A percentile compares a stretch with the other conserved stretches of the same genome.
These are phyloP conservation scores for Dryadomyces quercus-mongolicae DNA, from an alignment of 2,329 filamentous ascomycete genomes.

Conservation along the genomic window DNA sequence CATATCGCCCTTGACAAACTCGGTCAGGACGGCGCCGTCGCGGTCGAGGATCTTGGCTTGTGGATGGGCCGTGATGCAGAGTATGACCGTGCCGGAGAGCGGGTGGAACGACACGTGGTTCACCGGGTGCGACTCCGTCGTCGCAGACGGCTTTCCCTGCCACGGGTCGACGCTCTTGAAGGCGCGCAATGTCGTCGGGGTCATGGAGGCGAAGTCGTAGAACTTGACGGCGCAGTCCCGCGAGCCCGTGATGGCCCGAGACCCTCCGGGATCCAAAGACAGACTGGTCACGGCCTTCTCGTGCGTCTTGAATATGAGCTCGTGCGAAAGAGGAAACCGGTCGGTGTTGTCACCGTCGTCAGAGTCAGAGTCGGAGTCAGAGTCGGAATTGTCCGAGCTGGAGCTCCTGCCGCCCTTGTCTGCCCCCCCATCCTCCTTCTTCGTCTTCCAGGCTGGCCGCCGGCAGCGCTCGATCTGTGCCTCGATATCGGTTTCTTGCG, in stretches of 20 bases:
- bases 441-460: conserved; percentile 35
- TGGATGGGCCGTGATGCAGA: conserved; percentile 79
- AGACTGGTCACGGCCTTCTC: conserved; percentile 75
- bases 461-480: conserved; percentile 73
- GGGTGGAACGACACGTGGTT: conserved; percentile 82
- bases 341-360: conserved; percentile 61
- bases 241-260: conserved; percentile 78
- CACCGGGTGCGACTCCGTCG: conserved; percentile 76
- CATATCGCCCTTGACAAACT: conserved; percentile 97
- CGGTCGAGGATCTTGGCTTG: conserved; percentile 83
- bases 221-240: conserved; percentile 85
- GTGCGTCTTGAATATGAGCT: conserved; percentile 86
- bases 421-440: conserved; percentile 14
- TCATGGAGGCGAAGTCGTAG: conserved; percentile 93
- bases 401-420: conserved; percentile 14
- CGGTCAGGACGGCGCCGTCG: conserved; percentile 73
- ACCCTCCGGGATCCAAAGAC: conserved; percentile 74
- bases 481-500: conserved; percentile 58
- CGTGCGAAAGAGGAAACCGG: conserved; percentile 85
- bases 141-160: conserved; percentile 55
- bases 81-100: conserved; percentile 63
- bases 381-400: conserved; percentile 29
- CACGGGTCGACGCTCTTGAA: conserved; percentile 90
- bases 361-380: conserved; percentile 19
- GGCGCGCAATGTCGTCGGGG: conserved; percentile 81